These are phyloP conservation scores for Debaryomyces castellii DNA, from an alignment of 805 yeast genomes.

Conservation along the genomic window DNA sequence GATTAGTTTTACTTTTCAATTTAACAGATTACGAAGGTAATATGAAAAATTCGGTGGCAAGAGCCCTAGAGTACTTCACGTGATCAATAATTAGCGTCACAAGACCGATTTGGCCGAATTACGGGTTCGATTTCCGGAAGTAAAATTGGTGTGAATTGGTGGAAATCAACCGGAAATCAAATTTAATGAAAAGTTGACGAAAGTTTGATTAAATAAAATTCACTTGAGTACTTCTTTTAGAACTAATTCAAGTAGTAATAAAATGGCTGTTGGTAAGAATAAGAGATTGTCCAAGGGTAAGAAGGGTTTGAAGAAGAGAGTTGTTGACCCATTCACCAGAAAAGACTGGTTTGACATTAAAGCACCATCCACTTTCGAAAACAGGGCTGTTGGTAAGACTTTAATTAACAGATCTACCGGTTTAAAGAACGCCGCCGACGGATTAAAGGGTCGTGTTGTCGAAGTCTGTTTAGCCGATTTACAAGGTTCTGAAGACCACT, in stretches of 20 bases:
- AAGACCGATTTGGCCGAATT: not conserved
- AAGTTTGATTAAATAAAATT: constrained; percentile 2
- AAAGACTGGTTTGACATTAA: constrained; percentile 96
- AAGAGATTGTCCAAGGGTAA: constrained; percentile 80
- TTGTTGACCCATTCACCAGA: constrained; percentile 96
- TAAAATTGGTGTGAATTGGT: not conserved
- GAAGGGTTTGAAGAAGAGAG: constrained; percentile 98
- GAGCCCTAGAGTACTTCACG: not conserved
- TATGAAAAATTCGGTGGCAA: no score
- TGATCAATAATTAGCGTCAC: not conserved
- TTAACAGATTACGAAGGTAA: no score
- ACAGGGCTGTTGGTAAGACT: constrained; percentile 96
- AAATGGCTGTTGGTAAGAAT: constrained; percentile 85
- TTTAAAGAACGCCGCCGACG: constrained; percentile 93
- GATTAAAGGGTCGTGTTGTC: constrained; percentile 92
- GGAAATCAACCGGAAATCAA: not conserved
- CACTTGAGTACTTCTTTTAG: constrained; percentile 3
- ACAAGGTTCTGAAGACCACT: constrained; percentile 96
- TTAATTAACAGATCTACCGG: constrained; percentile 95
- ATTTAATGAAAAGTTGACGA: not conserved
- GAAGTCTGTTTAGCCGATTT: constrained; percentile 92
- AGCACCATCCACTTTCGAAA: constrained; percentile 96
- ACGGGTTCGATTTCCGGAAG: not conserved
- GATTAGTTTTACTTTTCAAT: no score
- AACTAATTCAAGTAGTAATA: constrained; percentile 7